Base-by-base conservation (phyloP, 2,329 filamentous ascomycete genomes). In the Phaeosphaeriaceae sp. region DNA sequence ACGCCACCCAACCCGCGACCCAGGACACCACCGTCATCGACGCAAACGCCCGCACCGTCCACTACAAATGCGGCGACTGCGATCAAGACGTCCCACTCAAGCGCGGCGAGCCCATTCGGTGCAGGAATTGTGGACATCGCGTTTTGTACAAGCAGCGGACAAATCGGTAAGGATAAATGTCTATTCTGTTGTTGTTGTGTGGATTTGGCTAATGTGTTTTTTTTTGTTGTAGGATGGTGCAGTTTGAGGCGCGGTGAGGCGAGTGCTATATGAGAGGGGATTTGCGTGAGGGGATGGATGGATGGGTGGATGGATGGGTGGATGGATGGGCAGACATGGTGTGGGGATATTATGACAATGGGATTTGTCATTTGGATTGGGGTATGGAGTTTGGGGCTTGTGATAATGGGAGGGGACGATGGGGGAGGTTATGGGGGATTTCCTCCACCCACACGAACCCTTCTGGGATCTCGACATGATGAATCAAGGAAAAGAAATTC, bases 81-180 rank as follows among this genome's bases (percentile, higher is more conserved):
- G 90, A 89, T 51, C 81, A 84, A 55, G 87, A 89, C 63, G 89
- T 93, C 36, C 81, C 83, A 15, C 79, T 96, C 63, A 88, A 88
- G 75, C 84, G 87, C 61, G 87, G 86, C 55, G 90, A 94, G 66
- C 86, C 88, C 28, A 93, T 96, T 61, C 83, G 90, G 21, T 96
- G 92, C 81, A 89, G 90, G 74, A 89, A 92, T 77, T 99, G 94
- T 74, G 94, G 94, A 6, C 94, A 96, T 68, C 87, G 94, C 60
- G 92, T 99, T 54, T 78, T 99, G 61, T 97, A 97, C 78, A 99
- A 99, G 84, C 90, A 97, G 84, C 80, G 94, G 71, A 99, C 94
- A 36, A 97, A 96, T 82, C 86, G 94, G 94, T 97, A 74, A 76
- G 88, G 78, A 38, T 33, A 18, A n/a, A n/a, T n/a, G n/a, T 32